Conservation (phyloP, 345 rosid species). For the Leavenworthia alabamica region DNA sequence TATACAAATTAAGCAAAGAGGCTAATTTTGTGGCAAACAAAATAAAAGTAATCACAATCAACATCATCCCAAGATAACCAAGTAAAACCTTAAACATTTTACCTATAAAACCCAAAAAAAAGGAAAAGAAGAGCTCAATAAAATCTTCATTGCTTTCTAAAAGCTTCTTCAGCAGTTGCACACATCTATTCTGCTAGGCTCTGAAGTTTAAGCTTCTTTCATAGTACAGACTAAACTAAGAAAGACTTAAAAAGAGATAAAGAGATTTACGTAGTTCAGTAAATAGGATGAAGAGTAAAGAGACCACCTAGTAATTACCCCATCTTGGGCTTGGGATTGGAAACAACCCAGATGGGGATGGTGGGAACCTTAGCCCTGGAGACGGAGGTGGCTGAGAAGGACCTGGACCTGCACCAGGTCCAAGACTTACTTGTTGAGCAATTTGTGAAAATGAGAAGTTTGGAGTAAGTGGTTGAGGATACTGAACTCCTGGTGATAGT, state of each 20-base stretch:
- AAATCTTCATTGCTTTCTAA: too few relatives aligned
- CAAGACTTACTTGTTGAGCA: slow-evolving; percentile 61
- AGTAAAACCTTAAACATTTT: neutral
- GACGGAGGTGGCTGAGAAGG: slow-evolving; percentile 67
- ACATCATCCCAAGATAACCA: slow-evolving; percentile 14
- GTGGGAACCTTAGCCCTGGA: slow-evolving; percentile 58
- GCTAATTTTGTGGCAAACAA: neutral
- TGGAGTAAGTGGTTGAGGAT: slow-evolving; percentile 70
- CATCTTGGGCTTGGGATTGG: slow-evolving; percentile 32
- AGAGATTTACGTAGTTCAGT: neutral
- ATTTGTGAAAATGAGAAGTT: slow-evolving; percentile 66
- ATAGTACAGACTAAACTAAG: slow-evolving; percentile 16
- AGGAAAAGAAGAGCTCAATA: neutral
- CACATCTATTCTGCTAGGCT: slow-evolving; percentile 18
- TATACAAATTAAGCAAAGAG: slow-evolving; percentile 11
- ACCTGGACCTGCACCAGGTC: slow-evolving; percentile 55
- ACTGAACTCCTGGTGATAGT: slow-evolving; percentile 72
- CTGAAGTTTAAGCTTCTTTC: slow-evolving; percentile 13
- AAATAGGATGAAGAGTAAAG: neutral
- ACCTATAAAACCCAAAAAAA: neutral
- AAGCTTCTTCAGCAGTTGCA: slow-evolving; percentile 1
- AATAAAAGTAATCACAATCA: slow-evolving; percentile 1
- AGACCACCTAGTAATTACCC: slow-evolving; percentile 19
- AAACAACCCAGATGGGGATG: slow-evolving; percentile 27
- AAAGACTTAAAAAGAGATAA: neutral